Percentiles rank a stretch among this genome's conserved stretches.
Evolutionary conservation across 768 basidiomycete genomes (phyloP).

Genomic region (Pleurotus tuoliensis): DNA sequence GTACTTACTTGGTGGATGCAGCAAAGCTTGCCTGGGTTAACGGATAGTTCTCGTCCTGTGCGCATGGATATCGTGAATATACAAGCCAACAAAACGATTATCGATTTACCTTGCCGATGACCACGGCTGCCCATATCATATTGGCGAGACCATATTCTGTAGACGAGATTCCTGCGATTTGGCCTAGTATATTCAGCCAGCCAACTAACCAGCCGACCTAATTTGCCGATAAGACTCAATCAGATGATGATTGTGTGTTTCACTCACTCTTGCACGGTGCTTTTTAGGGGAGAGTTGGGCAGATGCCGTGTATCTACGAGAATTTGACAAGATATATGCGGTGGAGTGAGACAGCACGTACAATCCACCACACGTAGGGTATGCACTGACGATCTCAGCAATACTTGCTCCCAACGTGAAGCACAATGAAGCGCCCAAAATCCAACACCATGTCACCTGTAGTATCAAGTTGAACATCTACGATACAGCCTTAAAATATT

Average conservation of each 20-base stretch:
- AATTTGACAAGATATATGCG: neutral
- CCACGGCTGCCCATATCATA: constrained; percentile 80
- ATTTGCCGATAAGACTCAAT: neutral
- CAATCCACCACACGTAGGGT: constrained; percentile 72
- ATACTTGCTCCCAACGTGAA: constrained; percentile 71
- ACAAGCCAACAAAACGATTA: too few relatives aligned
- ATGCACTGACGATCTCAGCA: constrained; percentile 75
- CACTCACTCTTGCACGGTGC: constrained; percentile 57
- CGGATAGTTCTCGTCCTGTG: constrained; percentile 50
- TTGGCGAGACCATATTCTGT: constrained; percentile 79
- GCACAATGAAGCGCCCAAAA: constrained; percentile 68
- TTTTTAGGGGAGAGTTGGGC: constrained; percentile 65
- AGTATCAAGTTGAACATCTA: constrained; percentile 2
- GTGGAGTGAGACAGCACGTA: constrained; percentile 26
- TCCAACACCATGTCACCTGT: constrained; percentile 71
- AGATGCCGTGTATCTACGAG: constrained; percentile 71
- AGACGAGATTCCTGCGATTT: constrained; percentile 81
- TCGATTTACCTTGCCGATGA: constrained; percentile 40
- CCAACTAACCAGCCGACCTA: constrained; percentile 77
- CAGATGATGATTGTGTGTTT: neutral
- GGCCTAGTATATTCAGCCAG: constrained; percentile 81
- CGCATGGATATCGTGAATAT: constrained; percentile 4
- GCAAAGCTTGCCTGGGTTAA: constrained; percentile 42
- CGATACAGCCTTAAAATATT: neutral
- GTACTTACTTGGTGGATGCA: neutral